Conservation (phyloP, 148 eudicot species). For the Dysphania ambrosioides region DNA sequence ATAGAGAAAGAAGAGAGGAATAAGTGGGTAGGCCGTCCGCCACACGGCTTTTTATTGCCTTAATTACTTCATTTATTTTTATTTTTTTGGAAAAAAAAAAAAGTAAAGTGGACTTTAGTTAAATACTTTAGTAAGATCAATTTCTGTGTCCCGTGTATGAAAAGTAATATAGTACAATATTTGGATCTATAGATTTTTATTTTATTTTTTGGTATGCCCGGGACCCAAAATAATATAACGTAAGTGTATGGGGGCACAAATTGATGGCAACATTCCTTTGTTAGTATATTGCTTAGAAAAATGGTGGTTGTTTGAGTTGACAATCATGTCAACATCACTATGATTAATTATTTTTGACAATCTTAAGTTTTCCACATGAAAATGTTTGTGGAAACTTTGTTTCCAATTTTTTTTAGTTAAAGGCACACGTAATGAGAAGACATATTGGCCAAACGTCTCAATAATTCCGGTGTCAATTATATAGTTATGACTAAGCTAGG, state of each 20-base stretch:
- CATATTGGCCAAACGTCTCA: background rate
- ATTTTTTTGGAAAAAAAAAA: background rate
- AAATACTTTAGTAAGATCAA: background rate
- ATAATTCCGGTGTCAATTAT: too few relatives aligned
- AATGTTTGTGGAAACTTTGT: background rate
- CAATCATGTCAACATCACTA: conserved; percentile 27
- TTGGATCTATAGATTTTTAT: background rate
- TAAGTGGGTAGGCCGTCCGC: too few relatives aligned
- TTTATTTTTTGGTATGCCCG: background rate
- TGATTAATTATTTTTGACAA: background rate
- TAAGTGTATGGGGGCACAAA: conserved; percentile 24
- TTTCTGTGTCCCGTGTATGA: conserved; percentile 20
- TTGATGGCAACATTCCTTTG: conserved; percentile 24
- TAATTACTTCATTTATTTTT: background rate
- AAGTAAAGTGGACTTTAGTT: background rate
- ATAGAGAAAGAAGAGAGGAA: background rate
- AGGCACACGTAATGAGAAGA: conserved; percentile 12
- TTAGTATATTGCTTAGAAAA: conserved; percentile 22
- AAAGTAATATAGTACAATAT: conserved; percentile 10
- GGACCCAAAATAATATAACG: conserved; percentile 19
- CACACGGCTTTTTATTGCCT: conserved; percentile 31
- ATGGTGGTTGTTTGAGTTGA: conserved; percentile 32
- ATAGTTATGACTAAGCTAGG: background rate
- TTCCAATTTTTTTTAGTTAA: background rate
- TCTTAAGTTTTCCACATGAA: background rate